A percentile compares a stretch with the other conserved stretches of the same genome.
phyloP scores from a whole-genome alignment of 2,329 filamentous ascomycete genomes.

The Lachnellula cervina region DNA sequence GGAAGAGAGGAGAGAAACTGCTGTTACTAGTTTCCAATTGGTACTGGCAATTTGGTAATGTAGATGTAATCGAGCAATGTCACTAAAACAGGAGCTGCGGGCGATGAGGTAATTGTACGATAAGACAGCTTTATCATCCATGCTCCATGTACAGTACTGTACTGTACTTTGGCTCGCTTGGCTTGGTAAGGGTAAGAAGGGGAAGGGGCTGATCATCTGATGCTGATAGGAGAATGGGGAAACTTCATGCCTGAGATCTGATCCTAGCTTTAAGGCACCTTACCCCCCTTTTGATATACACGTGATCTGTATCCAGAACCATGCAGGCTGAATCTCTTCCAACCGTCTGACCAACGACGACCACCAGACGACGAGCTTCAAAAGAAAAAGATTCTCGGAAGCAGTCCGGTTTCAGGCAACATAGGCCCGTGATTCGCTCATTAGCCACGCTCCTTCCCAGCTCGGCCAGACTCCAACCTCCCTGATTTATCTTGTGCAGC shows the following conservation, averaged over 20 bases:
- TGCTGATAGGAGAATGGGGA: not conserved
- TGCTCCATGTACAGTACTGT: too few species aligned
- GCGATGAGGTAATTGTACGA: constrained; percentile 13
- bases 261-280: too few species aligned
- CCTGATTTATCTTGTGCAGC: not conserved
- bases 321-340: not conserved
- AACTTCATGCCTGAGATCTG: too few species aligned
- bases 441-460: not conserved
- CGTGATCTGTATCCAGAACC: too few species aligned
- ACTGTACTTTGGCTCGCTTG: too few species aligned
- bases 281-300: too few species aligned
- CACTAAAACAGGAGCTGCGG: constrained; percentile 1
- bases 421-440: not conserved
- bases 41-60: constrained; percentile 18
- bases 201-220: too few species aligned
- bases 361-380: not conserved
- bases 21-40: constrained; percentile 4
- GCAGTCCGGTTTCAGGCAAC: not conserved
- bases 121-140: constrained; percentile 12
- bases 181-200: too few species aligned
- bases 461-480: not conserved
- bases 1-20: not conserved
- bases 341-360: not conserved
- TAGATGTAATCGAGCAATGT: constrained; percentile 15
- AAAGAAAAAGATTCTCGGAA: not conserved